Evolutionary conservation across 78 protist species (phyloP).

Genomic region (Dictyostelium firmibasis): DNA sequence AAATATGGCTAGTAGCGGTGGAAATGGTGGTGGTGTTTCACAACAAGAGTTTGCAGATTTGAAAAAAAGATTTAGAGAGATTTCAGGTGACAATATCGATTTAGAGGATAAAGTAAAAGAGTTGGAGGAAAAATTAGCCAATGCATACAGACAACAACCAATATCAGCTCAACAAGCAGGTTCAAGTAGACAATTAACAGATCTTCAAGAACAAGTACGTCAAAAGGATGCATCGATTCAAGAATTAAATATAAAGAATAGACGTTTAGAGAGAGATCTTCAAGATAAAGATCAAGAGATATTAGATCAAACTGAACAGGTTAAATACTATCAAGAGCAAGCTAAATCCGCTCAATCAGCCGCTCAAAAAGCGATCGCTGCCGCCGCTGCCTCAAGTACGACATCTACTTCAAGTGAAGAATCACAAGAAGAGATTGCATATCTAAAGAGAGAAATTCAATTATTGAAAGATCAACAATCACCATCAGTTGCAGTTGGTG

Average conservation of each 20-base stretch:
- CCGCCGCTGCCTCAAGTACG: background rate
- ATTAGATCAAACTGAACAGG: background rate
- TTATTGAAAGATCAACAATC: background rate
- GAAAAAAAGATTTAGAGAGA: conserved; percentile 45
- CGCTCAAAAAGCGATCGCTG: background rate
- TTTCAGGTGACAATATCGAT: conserved; percentile 43
- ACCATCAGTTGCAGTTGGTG: conserved; percentile 17
- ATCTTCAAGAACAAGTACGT: conserved; percentile 45
- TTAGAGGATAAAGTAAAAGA: conserved; percentile 57
- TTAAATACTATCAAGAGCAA: background rate
- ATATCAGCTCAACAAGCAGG: background rate
- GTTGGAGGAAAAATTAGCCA: conserved; percentile 16
- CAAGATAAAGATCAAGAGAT: conserved; percentile 5
- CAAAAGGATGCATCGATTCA: background rate
- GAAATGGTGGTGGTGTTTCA: background rate
- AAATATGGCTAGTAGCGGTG: background rate
- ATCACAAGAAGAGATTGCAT: conserved; percentile 15
- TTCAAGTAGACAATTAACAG: background rate
- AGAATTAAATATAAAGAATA: background rate
- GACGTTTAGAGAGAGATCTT: conserved; percentile 20
- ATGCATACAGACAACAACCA: background rate
- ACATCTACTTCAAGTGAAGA: background rate
- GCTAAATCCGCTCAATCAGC: background rate
- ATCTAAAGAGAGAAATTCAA: conserved; percentile 14
- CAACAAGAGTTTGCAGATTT: background rate